phyloP scores from a whole-genome alignment of 768 basidiomycete genomes.

The Cystobasidium ongulense region DNA sequence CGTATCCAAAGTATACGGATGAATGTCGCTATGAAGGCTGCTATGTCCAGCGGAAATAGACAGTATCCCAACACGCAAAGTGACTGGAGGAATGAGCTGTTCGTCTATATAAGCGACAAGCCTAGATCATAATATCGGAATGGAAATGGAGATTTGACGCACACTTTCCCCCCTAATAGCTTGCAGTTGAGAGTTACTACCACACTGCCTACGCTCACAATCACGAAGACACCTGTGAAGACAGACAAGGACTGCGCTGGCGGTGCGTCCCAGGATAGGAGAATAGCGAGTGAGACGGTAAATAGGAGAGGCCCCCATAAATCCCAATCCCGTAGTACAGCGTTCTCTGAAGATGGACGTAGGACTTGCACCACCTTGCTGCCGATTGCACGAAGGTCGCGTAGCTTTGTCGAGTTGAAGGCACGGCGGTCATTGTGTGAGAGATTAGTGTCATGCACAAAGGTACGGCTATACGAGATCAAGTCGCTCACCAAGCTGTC shows the following conservation, averaged over 20 bases:
- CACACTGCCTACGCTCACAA: slow-evolving; percentile 81
- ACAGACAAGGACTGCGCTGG: slow-evolving; percentile 71
- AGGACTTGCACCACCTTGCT: slow-evolving; percentile 87
- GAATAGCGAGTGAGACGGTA: slow-evolving; percentile 67
- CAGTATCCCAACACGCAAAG: slow-evolving; percentile 92
- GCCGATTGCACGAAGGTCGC: slow-evolving; percentile 59
- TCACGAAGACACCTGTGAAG: slow-evolving; percentile 77
- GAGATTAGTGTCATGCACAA: background rate
- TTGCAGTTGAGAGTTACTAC: slow-evolving; percentile 94
- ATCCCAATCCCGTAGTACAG: slow-evolving; percentile 89
- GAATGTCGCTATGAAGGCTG: slow-evolving; percentile 77
- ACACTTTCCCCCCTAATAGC: slow-evolving; percentile 50
- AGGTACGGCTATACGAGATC: background rate
- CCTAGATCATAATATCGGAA: background rate
- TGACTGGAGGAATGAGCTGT: slow-evolving; percentile 88
- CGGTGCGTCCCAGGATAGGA: slow-evolving; percentile 80
- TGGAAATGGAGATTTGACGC: slow-evolving; percentile 26
- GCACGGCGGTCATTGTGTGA: background rate
- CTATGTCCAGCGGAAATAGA: slow-evolving; percentile 82
- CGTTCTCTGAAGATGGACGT: slow-evolving; percentile 66
- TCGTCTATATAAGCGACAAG: background rate
- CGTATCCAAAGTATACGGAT: slow-evolving; percentile 77
- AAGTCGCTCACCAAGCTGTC: slow-evolving; percentile 9
- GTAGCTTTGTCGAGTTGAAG: background rate
- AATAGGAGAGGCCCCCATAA: slow-evolving; percentile 59